Conservation (phyloP, 768 basidiomycete species). For the Termitomyces sp. region DNA sequence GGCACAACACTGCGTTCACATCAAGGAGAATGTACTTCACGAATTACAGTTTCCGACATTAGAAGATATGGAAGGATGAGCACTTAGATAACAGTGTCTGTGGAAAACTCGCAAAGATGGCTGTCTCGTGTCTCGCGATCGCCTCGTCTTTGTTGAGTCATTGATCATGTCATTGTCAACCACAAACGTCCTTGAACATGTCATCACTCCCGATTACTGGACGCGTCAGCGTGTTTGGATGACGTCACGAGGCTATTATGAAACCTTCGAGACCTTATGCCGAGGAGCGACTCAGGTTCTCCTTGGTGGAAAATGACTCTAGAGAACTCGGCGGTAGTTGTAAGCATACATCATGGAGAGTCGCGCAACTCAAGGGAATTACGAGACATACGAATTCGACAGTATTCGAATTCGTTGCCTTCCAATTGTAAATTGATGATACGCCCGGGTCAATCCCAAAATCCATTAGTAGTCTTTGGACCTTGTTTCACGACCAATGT, state of each 20-base stretch:
- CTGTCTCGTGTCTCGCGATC: neutral
- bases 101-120: neutral
- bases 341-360: neutral
- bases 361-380: neutral
- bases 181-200: neutral
- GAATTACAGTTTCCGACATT: conserved; percentile 37
- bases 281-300: too few species aligned
- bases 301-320: neutral
- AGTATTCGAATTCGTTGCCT: neutral
- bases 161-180: neutral
- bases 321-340: neutral
- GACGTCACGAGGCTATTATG: too few species aligned
- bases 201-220: neutral
- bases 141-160: neutral
- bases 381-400: neutral
- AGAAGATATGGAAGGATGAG: too few species aligned
- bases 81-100: neutral
- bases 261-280: too few species aligned
- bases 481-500: neutral
- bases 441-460: neutral
- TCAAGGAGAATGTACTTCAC: conserved; percentile 28
- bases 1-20: neutral
- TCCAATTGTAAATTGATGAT: neutral
- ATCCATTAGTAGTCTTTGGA: neutral
- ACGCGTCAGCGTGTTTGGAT: too few species aligned